A percentile compares a stretch with the other conserved stretches of the same genome.
phyloP scores from a whole-genome alignment of 2,329 filamentous ascomycete species.

The Nemania sp. region DNA sequence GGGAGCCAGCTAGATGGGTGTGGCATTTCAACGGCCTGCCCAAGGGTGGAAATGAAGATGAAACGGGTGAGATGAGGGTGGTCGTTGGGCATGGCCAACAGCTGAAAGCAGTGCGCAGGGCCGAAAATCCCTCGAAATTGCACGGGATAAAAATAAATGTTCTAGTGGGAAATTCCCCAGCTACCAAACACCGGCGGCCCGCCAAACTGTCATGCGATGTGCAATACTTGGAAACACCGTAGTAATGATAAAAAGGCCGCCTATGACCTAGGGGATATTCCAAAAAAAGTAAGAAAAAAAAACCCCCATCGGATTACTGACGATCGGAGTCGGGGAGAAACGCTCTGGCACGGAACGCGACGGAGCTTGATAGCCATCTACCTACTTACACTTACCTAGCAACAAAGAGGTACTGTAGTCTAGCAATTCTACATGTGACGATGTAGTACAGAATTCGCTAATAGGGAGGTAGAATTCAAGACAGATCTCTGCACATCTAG shows the following conservation, averaged over 20 bases:
- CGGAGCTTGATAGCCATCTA: conserved; percentile 6
- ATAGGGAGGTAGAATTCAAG: conserved; percentile 28
- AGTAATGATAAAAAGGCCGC: conserved; percentile 30
- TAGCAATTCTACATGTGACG: conserved; percentile 11
- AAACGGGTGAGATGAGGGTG: conserved; percentile 37
- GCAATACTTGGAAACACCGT: conserved; percentile 16
- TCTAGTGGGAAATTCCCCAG: conserved; percentile 22
- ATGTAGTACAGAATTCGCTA: conserved; percentile 7
- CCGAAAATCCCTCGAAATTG: conserved; percentile 39
- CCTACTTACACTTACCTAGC: too few species aligned
- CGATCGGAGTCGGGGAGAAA: background rate
- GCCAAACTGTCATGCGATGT: conserved; percentile 26
- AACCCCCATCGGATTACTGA: too few species aligned
- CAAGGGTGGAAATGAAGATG: conserved; percentile 32
- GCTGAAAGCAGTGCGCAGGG: conserved; percentile 31
- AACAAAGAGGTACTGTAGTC: too few species aligned
- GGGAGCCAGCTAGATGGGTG: conserved; percentile 23
- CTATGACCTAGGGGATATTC: conserved; percentile 33
- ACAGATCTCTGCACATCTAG: conserved; percentile 17
- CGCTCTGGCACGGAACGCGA: conserved; percentile 1
- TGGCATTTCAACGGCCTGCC: conserved; percentile 21
- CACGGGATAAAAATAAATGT: conserved; percentile 41
- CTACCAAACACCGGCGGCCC: conserved; percentile 20
- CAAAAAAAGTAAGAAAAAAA: conserved; percentile 5
- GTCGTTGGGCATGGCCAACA: conserved; percentile 36